Base-by-base conservation (phyloP, 2,329 filamentous ascomycete genomes). In the Pseudogymnoascus sp. region DNA sequence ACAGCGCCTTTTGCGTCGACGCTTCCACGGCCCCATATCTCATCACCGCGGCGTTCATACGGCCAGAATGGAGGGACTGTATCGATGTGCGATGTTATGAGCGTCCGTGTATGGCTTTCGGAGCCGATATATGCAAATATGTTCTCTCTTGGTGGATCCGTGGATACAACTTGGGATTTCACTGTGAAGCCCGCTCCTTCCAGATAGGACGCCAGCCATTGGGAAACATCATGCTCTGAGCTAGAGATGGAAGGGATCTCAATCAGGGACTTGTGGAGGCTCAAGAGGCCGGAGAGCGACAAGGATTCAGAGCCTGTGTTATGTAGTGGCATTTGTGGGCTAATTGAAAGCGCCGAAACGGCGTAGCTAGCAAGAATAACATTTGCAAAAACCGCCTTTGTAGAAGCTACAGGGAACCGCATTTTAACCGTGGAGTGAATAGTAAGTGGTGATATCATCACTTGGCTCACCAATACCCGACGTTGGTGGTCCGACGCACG, bases 1-100 rank as follows among this genome's bases (percentile, higher is more conserved):
- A 94, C 79, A 66, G 79, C 82, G 12, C 76, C 85, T 70, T 89
- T 89, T 66, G 83, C 85, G 69, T 86, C 90, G 18, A 90, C 88
- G 59, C 79, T 85, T 57, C 90, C 90, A 30, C 90, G 83, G 2
- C 90, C 90, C 58, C 78, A 81, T 62, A 92, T 88, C 61, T 79
- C 34, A 76, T 68, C 13, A 70, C 68, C 57, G 66, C 66, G 63
- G 64, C 68, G 79, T 60, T 70, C 64, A 57, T 71, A 71, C 19
- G 64, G 59, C 74, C 71, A 58, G 75, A 75, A 82, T 0, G 82
- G 82, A 0, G 82, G 80, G 0, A 82, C 78, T 8, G 74, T 75
- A 67, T 90, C 86, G 64, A 89, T 86, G 68, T 89, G 86, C 59
- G 81, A 85, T 1, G 80, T 81, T 2, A 85, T 67, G 13, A 84